These are phyloP conservation scores for Petunia axillaris DNA, from an alignment of 257 asterid species.

Conservation along the genomic window DNA sequence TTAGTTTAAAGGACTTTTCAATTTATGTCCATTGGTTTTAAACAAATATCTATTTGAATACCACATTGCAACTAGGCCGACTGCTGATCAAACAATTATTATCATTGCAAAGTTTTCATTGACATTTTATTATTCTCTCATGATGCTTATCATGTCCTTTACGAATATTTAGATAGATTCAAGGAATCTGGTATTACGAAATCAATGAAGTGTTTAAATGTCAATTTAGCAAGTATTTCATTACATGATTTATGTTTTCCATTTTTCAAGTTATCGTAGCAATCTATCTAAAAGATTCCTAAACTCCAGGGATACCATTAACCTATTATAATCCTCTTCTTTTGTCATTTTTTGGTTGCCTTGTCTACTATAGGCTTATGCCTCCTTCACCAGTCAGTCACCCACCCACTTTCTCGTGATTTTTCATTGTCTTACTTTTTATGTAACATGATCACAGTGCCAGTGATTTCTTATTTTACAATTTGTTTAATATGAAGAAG, in stretches of 20 bases:
- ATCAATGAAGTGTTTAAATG: not conserved
- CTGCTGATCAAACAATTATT: no score
- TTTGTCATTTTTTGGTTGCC: not conserved
- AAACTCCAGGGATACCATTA: not conserved
- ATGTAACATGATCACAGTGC: not conserved
- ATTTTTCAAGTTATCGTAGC: not conserved
- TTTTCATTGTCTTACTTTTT: not conserved
- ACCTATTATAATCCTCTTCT: not conserved
- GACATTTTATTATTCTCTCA: conserved; percentile 24
- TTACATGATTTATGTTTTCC: not conserved
- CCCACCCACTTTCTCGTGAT: not conserved
- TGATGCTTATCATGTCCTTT: not conserved
- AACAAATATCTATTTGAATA: no score
- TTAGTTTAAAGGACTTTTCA: no score
- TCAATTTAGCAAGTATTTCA: not conserved
- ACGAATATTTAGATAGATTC: not conserved
- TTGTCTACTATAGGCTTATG: not conserved
- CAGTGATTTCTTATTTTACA: conserved; percentile 11
- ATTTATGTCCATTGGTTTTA: no score
- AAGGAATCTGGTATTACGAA: not conserved
- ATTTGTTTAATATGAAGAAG: conserved; percentile 40
- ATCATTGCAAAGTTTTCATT: no score
- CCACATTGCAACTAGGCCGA: no score
- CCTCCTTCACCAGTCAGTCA: not conserved
- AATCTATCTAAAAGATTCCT: not conserved